Evolutionary conservation across 371 early-diverging fungal genomes (phyloP).

Genomic region (Syncephalis plumigaleata): DNA sequence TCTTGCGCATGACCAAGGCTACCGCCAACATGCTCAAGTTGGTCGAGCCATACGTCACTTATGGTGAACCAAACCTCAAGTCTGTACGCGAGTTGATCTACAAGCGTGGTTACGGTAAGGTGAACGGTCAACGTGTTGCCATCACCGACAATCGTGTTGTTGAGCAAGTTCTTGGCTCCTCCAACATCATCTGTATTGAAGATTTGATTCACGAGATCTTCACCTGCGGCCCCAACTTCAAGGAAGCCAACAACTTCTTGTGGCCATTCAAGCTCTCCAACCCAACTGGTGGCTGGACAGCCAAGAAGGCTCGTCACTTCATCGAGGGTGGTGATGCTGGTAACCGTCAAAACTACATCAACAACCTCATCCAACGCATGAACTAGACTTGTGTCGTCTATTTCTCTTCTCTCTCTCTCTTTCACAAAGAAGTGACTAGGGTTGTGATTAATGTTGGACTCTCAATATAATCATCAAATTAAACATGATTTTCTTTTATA

Average conservation of each 20-base stretch:
- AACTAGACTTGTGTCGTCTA: constrained; percentile 58
- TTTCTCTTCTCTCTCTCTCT: background rate
- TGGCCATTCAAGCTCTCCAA: constrained; percentile 99
- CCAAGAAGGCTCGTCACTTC: constrained; percentile 93
- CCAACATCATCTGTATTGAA: constrained; percentile 96
- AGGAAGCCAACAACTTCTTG: constrained; percentile 96
- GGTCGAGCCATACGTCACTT: constrained; percentile 95
- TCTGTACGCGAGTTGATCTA: constrained; percentile 98
- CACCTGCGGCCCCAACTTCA: constrained; percentile 96
- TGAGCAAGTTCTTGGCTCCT: constrained; percentile 88
- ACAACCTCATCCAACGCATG: constrained; percentile 92
- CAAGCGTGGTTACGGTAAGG: constrained; percentile 99
- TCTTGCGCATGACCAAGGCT: constrained; percentile 96
- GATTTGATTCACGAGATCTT: constrained; percentile 98
- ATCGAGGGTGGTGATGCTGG: constrained; percentile 97
- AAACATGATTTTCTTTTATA: no score
- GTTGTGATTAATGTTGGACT: no score
- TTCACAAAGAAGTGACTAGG: no score
- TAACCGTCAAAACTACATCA: constrained; percentile 92
- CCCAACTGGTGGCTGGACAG: constrained; percentile 93
- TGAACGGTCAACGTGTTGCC: constrained; percentile 91
- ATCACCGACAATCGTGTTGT: constrained; percentile 94
- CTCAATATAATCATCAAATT: no score
- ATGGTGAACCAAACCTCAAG: constrained; percentile 96
- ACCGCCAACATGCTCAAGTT: constrained; percentile 97